These are phyloP conservation scores for Sclerotinia borealis DNA, from an alignment of 2,329 filamentous ascomycete genomes.

Conservation along the genomic window DNA sequence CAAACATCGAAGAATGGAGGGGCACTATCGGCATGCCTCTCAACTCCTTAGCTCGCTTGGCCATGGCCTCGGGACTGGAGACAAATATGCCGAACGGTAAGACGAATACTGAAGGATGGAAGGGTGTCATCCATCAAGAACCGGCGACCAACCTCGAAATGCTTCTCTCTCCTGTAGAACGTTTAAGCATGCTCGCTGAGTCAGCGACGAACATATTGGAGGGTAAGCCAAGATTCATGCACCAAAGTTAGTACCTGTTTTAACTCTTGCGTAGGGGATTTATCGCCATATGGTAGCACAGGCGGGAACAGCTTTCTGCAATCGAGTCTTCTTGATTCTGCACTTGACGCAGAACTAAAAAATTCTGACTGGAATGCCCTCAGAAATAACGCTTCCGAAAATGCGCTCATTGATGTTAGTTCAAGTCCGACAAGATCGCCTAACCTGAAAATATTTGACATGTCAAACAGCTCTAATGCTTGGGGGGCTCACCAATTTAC, in stretches of 20 bases:
- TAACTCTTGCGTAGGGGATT: neutral
- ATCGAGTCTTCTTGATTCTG: slow-evolving; percentile 5
- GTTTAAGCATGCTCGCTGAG: too few relatives aligned
- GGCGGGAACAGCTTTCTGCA: neutral
- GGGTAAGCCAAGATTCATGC: neutral
- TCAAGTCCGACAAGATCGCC: neutral
- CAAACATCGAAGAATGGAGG: neutral
- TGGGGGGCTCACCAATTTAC: neutral
- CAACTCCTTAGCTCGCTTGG: neutral
- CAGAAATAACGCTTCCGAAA: neutral
- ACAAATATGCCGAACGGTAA: neutral
- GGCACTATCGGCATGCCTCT: neutral
- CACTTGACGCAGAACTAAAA: neutral
- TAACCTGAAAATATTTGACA: neutral
- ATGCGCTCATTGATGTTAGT: neutral
- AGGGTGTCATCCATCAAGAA: neutral
- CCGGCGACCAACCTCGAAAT: neutral
- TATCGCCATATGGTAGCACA: neutral
- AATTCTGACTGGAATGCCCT: neutral
- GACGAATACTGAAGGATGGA: neutral
- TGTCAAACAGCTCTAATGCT: neutral
- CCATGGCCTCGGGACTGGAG: neutral
- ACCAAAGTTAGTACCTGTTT: neutral
- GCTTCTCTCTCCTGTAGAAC: neutral
- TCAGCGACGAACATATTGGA: neutral